Percentiles rank a stretch among this genome's conserved stretches.
Conservation (phyloP, 768 basidiomycete species). For the Tylopilus plumbeoviolaceoides region DNA sequence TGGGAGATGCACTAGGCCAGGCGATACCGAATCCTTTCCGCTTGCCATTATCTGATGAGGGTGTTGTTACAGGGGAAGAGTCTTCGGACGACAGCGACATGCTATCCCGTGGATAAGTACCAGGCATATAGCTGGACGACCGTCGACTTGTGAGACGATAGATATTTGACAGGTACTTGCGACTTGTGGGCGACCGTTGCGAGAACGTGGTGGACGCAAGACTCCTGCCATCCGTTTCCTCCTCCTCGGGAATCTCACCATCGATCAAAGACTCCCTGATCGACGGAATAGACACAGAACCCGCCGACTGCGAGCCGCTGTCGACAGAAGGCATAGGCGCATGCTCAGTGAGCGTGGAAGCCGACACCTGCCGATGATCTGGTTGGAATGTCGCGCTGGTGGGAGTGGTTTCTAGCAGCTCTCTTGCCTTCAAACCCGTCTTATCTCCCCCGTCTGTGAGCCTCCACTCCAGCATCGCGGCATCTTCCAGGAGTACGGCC, state of each 20-base stretch:
- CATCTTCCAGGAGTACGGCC: conserved; percentile 50
- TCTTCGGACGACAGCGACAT: conserved; percentile 68
- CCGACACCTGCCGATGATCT: conserved; percentile 19
- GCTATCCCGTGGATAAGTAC: conserved; percentile 51
- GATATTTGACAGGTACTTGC: conserved; percentile 47
- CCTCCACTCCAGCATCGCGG: conserved; percentile 53
- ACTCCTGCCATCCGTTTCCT: conserved; percentile 30
- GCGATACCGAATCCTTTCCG: conserved; percentile 32
- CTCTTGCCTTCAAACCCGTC: conserved; percentile 6
- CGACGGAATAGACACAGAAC: conserved; percentile 30
- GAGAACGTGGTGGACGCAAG: conserved; percentile 41
- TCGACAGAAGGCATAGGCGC: conserved; percentile 10
- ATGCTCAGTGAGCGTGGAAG: conserved; percentile 22
- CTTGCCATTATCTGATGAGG: conserved; percentile 46
- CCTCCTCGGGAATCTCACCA: conserved; percentile 20
- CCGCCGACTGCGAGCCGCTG: conserved; percentile 21
- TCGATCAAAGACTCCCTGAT: conserved; percentile 28
- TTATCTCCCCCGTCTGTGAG: conserved; percentile 42
- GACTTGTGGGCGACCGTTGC: conserved; percentile 45
- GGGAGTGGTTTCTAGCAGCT: conserved; percentile 17
- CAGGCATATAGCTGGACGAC: conserved; percentile 38
- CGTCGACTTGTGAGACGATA: conserved; percentile 40
- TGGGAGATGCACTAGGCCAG: conserved; percentile 50
- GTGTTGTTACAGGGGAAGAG: conserved; percentile 56
- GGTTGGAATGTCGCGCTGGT: conserved; percentile 23